A percentile compares a stretch with the other conserved stretches of the same genome.
These are phyloP conservation scores for Ilyonectria mors-panacis DNA, from an alignment of 2,329 filamentous ascomycete species.

Conservation along the genomic window DNA sequence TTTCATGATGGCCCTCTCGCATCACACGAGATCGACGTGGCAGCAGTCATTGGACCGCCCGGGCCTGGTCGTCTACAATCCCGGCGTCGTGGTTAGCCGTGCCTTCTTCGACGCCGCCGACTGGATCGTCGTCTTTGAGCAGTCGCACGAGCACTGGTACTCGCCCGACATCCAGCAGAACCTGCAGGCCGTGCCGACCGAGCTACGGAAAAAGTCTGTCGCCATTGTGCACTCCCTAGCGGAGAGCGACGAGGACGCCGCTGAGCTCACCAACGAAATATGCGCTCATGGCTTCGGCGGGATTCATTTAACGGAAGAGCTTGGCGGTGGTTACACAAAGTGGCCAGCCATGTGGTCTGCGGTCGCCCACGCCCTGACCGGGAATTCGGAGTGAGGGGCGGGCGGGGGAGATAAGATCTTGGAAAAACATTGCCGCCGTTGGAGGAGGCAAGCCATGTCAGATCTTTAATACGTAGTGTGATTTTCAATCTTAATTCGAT, in stretches of 20 bases:
- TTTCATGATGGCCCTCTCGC: constrained; percentile 22
- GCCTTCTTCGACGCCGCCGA: constrained; percentile 30
- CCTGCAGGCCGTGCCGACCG: constrained; percentile 4
- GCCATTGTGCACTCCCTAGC: constrained; percentile 35
- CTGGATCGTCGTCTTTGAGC: constrained; percentile 33
- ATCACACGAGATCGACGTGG: constrained; percentile 32
- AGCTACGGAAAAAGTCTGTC: constrained; percentile 22
- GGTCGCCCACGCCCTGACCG: constrained; percentile 12
- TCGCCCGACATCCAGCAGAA: constrained; percentile 9
- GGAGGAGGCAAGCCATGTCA: not conserved
- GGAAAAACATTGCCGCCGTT: not conserved
- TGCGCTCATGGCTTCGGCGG: constrained; percentile 27
- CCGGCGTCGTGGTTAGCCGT: constrained; percentile 27
- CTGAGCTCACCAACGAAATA: constrained; percentile 24
- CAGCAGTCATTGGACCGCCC: constrained; percentile 11
- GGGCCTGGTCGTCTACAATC: constrained; percentile 28
- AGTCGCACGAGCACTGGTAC: constrained; percentile 30
- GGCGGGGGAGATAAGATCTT: not conserved
- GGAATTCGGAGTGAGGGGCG: not conserved
- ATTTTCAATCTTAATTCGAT: not conserved
- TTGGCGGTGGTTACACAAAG: constrained; percentile 33
- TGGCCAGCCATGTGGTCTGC: constrained; percentile 32
- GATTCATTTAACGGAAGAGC: constrained; percentile 34
- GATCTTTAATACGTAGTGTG: not conserved
- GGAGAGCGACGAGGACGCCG: constrained; percentile 12